phyloP scores from a whole-genome alignment of 495 filamentous ascomycete genomes.

The Xylaria cubensis region DNA sequence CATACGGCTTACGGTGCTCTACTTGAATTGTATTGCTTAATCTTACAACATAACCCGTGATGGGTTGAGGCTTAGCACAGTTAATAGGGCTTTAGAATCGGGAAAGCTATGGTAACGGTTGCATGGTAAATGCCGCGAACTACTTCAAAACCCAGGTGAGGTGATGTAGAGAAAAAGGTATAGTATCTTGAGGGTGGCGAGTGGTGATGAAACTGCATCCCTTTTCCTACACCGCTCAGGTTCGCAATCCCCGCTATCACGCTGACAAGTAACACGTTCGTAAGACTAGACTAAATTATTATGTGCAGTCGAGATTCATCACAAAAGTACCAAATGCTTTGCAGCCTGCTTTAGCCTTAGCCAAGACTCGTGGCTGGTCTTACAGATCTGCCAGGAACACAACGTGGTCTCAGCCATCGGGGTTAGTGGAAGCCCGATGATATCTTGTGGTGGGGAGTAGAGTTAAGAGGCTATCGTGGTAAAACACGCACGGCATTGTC shows the following conservation, averaged over 20 bases:
- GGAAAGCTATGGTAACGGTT: constrained; percentile 2
- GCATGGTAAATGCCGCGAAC: constrained; percentile 4
- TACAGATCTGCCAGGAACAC: constrained; percentile 22
- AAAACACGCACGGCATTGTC: neutral
- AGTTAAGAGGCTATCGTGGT: neutral
- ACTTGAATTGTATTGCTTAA: neutral
- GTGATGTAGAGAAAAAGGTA: too few species aligned
- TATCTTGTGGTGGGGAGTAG: neutral
- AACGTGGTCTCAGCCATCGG: constrained; percentile 21
- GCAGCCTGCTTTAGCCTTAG: neutral
- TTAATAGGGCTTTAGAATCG: neutral
- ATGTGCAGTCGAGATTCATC: neutral
- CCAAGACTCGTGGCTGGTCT: constrained; percentile 9
- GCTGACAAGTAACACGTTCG: neutral
- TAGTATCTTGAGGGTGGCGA: too few species aligned
- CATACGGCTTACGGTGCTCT: neutral
- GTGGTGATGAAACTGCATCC: too few species aligned
- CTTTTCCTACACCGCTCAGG: too few species aligned
- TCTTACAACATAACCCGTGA: neutral
- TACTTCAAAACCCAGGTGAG: neutral
- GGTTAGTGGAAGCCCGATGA: neutral
- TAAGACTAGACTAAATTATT: neutral
- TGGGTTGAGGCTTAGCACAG: neutral
- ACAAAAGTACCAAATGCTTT: constrained; percentile 4
- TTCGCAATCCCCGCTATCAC: neutral